Percentiles rank a stretch among this genome's conserved stretches.
phyloP scores from a whole-genome alignment of 371 early-diverging fungal genomes.

The Quaeritorhiza haematococci region DNA sequence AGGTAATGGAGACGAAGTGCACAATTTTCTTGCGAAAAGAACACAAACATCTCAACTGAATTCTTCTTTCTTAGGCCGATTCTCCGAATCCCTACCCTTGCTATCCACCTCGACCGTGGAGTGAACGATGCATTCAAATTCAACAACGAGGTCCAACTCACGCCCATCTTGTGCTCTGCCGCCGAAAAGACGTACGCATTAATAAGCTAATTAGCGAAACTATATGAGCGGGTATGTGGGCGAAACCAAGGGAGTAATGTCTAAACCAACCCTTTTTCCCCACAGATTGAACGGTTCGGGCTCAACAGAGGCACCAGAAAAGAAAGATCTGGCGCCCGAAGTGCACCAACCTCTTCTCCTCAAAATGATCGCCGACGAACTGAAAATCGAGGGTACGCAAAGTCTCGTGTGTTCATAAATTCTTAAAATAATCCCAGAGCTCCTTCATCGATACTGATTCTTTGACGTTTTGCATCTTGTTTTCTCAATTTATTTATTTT shows the following conservation, averaged over 20 bases:
- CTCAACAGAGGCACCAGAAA: slow-evolving; percentile 6
- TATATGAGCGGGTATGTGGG: too few species aligned
- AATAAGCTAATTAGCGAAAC: too few species aligned
- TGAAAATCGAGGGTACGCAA: slow-evolving; percentile 60
- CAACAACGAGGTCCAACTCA: slow-evolving; percentile 90
- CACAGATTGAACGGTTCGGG: slow-evolving; percentile 25
- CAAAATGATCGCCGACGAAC: slow-evolving; percentile 65
- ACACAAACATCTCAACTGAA: background rate
- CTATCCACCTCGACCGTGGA: slow-evolving; percentile 89
- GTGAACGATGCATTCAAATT: slow-evolving; percentile 80
- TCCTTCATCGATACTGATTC: too few species aligned
- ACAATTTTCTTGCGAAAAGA: background rate
- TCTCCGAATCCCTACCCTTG: slow-evolving; percentile 91
- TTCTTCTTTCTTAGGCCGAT: slow-evolving; percentile 56
- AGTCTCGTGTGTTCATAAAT: background rate
- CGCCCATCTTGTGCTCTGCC: slow-evolving; percentile 80
- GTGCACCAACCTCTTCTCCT: slow-evolving; percentile 78
- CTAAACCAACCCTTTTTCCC: background rate
- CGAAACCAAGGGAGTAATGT: background rate
- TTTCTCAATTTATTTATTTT: too few species aligned
- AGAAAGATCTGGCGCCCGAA: slow-evolving; percentile 2
- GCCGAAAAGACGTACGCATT: slow-evolving; percentile 58
- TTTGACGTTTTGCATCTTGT: too few species aligned
- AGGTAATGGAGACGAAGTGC: too few species aligned
- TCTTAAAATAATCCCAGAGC: too few species aligned